These are phyloP conservation scores for Backusella tarrabulga DNA, from an alignment of 192 early-diverging fungal species.

Conservation along the genomic window DNA sequence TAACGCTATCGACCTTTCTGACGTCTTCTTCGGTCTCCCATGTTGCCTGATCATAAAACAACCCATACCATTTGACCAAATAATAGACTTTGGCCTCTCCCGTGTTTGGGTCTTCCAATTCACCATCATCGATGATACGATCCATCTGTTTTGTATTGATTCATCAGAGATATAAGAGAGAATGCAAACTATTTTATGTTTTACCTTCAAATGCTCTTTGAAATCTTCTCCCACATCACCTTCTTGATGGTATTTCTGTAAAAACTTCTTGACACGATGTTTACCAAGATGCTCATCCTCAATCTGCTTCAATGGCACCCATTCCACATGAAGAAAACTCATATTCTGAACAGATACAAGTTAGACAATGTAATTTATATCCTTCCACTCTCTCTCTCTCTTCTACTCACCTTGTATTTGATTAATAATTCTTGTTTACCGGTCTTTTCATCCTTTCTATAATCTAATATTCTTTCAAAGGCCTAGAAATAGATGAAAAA, in stretches of 20 bases:
- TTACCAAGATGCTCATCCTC: constrained; percentile 61
- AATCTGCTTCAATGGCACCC: constrained; percentile 55
- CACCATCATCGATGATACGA: constrained; percentile 83
- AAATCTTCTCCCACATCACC: constrained; percentile 61
- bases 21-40: constrained; percentile 67
- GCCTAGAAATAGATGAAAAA: constrained; percentile 57
- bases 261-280: constrained; percentile 70
- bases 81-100: constrained; percentile 54
- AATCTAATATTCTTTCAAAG: constrained; percentile 55
- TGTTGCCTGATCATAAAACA: constrained; percentile 68
- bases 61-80: constrained; percentile 75
- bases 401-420: constrained; percentile 71
- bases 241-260: constrained; percentile 61
- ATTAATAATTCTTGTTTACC: constrained; percentile 65
- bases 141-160: constrained; percentile 52
- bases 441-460: constrained; percentile 37
- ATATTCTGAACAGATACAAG: constrained; percentile 37
- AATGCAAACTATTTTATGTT: not conserved
- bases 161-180: not conserved
- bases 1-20: constrained; percentile 48
- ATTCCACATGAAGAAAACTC: constrained; percentile 73
- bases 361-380: not conserved
- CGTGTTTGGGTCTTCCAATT: constrained; percentile 47
- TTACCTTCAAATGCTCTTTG: constrained; percentile 59
- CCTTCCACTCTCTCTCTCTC: not conserved